Conservation (phyloP, 2,329 filamentous ascomycete genomes). For the Nectriaceae sp. region DNA sequence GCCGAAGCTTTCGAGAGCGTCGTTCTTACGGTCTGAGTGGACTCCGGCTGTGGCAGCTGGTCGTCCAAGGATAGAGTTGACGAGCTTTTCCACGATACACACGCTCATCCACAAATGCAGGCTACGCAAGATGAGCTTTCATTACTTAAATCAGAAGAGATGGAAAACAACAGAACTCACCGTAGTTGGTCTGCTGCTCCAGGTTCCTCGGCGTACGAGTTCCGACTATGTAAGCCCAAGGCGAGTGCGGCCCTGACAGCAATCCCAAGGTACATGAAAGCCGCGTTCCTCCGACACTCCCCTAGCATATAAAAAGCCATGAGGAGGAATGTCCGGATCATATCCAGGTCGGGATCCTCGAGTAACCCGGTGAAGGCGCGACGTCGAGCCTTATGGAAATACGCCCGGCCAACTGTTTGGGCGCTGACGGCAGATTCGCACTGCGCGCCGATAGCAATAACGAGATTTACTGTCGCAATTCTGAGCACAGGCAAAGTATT, state of each 20-base stretch:
- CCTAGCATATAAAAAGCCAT: constrained; percentile 75
- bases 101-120: constrained; percentile 40
- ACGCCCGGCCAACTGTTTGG: constrained; percentile 29
- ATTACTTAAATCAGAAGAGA: fast-evolving
- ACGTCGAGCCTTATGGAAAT: constrained; percentile 46
- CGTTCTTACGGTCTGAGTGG: constrained; percentile 11
- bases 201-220: constrained; percentile 20
- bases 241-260: constrained; percentile 59
- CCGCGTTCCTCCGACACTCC: constrained; percentile 60
- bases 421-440: constrained; percentile 21
- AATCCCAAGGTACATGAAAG: constrained; percentile 65
- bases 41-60: constrained; percentile 35
- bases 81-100: constrained; percentile 40
- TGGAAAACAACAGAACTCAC: constrained; percentile 10
- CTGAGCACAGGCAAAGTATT: constrained; percentile 6
- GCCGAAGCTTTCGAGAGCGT: constrained; percentile 11
- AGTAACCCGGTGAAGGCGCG: constrained; percentile 24
- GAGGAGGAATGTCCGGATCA: constrained; percentile 38
- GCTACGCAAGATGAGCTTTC: constrained; percentile 21
- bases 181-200: constrained; percentile 18
- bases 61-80: constrained; percentile 40
- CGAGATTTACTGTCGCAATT: constrained; percentile 16
- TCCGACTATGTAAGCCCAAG: constrained; percentile 51
- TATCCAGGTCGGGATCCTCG: constrained; percentile 27
- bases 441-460: constrained; percentile 28